Evolutionary conservation across 164 flowering plant genomes (phyloP), one percentile per base, ranked within the genome.

Genomic region (Vitis rupestris): DNA sequence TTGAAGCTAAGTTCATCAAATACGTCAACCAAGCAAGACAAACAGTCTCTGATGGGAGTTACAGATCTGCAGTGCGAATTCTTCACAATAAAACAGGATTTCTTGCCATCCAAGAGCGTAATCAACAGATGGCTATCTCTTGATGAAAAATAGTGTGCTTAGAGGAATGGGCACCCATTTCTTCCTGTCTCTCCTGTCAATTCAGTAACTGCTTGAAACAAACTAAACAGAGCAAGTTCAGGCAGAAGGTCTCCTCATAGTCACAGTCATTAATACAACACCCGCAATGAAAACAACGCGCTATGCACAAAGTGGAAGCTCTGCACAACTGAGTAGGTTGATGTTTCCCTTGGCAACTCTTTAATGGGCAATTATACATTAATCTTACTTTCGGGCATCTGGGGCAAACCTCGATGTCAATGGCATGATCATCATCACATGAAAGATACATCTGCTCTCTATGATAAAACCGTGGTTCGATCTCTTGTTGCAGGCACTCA

Each of bases 301-400:
- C 15, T 56, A 80, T 73, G 63, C 83, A 80, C 14, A 55, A 50
- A 10, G 16, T 66, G 67, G 81, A 81, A 50, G 71, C 81, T 63
- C 80, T 70, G 50, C 84, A 81, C 30, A 37, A 17, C 68, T 68
- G 71, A 67, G 56, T 15, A 17, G 76, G 37, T 9, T 73, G n/a
- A 29, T 49, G 50, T 67, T 72, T 73, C 27, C 60, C 59, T 50
- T 48, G 71, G 63, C 84, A 78, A 68, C 69, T 64, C 71, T 73
- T 78, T 44, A 66, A 47, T 1, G 84, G 79, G 63, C 84, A 78
- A 65, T 81, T 81, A 71, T 75, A 81, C 4, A 81, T 78, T 31
- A 76, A 16, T 17, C 63, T 70, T 53, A 69, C 17, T 3, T 62
- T 56, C 50, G 71, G 61, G 62, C 81, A 81, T 57, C 47, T 67